Percentiles rank a stretch among this genome's conserved stretches.
Conservation (phyloP, 768 basidiomycete genomes). For the Russula brevipes region DNA sequence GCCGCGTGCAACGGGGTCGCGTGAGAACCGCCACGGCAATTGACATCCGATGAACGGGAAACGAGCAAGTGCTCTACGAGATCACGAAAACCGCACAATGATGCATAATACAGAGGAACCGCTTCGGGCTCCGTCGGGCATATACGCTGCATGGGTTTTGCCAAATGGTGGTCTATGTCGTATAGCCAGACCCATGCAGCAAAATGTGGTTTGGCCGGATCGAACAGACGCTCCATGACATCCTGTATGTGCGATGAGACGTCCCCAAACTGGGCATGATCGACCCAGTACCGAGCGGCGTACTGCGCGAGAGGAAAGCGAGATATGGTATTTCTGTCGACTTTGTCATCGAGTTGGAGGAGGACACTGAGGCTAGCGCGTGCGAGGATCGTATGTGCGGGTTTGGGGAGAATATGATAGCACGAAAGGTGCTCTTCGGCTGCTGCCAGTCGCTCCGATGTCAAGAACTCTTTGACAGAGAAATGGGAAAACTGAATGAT, state of each 20-base stretch:
- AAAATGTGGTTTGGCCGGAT: constrained; percentile 1
- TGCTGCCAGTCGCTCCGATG: too few relatives aligned
- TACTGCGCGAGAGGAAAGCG: too few relatives aligned
- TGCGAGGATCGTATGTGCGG: too few relatives aligned
- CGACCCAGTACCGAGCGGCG: too few relatives aligned
- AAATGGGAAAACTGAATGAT: too few relatives aligned
- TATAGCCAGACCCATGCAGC: constrained; percentile 9
- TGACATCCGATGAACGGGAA: not conserved
- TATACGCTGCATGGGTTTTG: not conserved
- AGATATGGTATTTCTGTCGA: too few relatives aligned
- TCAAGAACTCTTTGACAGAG: too few relatives aligned
- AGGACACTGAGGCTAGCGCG: too few relatives aligned
- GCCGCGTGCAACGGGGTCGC: not conserved
- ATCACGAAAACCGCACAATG: constrained; percentile 3
- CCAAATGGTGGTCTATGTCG: constrained; percentile 7
- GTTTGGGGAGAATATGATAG: too few relatives aligned
- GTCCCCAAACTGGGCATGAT: too few relatives aligned
- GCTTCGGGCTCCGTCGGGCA: not conserved
- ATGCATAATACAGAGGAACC: constrained; percentile 6
- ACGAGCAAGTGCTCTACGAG: not conserved
- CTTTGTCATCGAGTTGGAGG: too few relatives aligned
- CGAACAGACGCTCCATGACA: not conserved
- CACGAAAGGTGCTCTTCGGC: too few relatives aligned
- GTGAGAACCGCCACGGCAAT: not conserved
- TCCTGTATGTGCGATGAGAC: not conserved